Base-by-base conservation (phyloP, 1,139 yeast genomes). In the Yarrowia galli region DNA sequence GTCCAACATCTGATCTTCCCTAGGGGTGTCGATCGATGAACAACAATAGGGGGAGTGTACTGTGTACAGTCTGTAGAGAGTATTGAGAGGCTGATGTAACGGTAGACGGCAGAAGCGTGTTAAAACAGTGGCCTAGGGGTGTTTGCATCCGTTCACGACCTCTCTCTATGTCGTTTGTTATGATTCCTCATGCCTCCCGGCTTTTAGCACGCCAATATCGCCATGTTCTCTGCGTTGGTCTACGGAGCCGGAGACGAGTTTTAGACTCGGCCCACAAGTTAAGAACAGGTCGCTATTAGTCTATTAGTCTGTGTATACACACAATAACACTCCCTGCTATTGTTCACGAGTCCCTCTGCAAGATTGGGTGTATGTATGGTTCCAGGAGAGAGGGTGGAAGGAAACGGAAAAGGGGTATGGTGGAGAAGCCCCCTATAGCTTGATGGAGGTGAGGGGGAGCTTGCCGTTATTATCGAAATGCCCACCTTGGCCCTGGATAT, bases 21-120 rank as follows among this genome's bases (percentile, higher is more conserved):
- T 16, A 53, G 60, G 60, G 60, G 60, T 23, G 60, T 38, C 43
- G 60, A 53, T 53, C 60, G 43, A 32, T 35, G 42, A 18, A 49
- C 16, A 28, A 48, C 23, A 48, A 28, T 28, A 18, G 56, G 16
- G 40, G 18, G 36, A n/a, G 36, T 35, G 36, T 18, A 42, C 12
- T 12, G 46, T 20, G 23, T 22, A 42, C n/a, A n/a, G n/a, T n/a
- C n/a, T n/a, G 20, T n/a, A 16, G 10, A 6, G 20, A n/a, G 16
- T 15, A 6, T 12, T 35, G 38, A 1, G 38, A 35, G 38, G n/a
- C n/a, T n/a, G 20, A 28, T 28, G 32, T 28, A 28, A 28, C 32
- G 32, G 32, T 28, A 28, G n/a, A n/a, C n/a, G n/a, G 9, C 32
- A 1, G 32, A 2, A 28, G 8, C 32, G 32, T 28, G 32, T n/a